Conservation (phyloP, 2,329 filamentous ascomycete genomes). For the Gliomastix tumulicola region DNA sequence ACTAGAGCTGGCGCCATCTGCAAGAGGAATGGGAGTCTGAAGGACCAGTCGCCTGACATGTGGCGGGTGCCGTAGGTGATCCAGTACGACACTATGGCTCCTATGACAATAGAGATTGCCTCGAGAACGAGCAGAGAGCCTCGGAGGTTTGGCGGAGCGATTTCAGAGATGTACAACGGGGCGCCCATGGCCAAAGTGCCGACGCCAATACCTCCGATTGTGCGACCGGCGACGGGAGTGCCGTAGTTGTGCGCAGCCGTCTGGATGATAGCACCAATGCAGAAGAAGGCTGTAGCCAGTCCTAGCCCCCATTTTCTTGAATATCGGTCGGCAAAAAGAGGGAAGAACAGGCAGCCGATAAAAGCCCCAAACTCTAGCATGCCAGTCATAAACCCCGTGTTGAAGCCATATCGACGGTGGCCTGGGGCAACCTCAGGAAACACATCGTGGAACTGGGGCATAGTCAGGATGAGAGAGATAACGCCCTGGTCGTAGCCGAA, state of each 20-base stretch:
- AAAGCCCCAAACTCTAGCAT: constrained; percentile 35
- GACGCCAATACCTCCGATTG: constrained; percentile 36
- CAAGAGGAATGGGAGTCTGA: constrained; percentile 5
- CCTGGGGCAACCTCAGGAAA: constrained; percentile 18
- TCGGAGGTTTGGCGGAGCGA: constrained; percentile 39
- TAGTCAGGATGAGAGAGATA: constrained; percentile 20
- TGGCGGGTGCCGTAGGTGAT: constrained; percentile 14
- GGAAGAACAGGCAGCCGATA: constrained; percentile 5
- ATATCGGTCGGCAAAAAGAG: not conserved
- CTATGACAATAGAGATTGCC: constrained; percentile 18
- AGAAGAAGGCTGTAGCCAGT: not conserved
- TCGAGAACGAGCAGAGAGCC: constrained; percentile 29
- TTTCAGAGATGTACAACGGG: constrained; percentile 36
- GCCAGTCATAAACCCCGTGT: constrained; percentile 36
- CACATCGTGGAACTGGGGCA: constrained; percentile 17
- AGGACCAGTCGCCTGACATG: constrained; percentile 7
- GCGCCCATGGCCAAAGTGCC: constrained; percentile 21
- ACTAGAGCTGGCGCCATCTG: constrained; percentile 3
- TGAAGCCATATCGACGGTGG: constrained; percentile 24
- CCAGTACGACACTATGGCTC: constrained; percentile 17
- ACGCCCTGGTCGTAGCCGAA: constrained; percentile 20
- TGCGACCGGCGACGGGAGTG: constrained; percentile 33
- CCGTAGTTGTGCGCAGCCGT: constrained; percentile 22
- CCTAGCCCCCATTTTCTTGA: not conserved
- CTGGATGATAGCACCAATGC: not conserved